Base-by-base conservation (phyloP, 2,329 filamentous ascomycete genomes). In the Stemphylium lycopersici region DNA sequence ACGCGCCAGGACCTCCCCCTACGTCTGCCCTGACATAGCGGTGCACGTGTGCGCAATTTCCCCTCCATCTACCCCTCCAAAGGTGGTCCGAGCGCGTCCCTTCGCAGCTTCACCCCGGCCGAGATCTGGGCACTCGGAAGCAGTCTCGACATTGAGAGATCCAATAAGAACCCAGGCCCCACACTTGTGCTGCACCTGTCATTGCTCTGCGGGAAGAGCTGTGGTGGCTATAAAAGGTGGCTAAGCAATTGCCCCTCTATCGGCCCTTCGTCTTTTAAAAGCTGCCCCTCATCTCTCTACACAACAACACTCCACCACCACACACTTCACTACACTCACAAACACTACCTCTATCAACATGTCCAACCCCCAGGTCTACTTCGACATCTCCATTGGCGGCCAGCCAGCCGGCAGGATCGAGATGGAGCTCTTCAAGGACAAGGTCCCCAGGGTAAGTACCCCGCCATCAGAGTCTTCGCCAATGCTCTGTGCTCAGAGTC, bases 361-460 rank as follows among this genome's bases (percentile, higher is more conserved):
- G 65, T 57, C 65, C 18, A 68, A 68, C 72, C 87, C 86, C 75
- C 87, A 89, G 67, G 93, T 96, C 79, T 99, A 88, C 81, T 97
- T 99, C 78, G 93, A 98, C 80, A 87, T 98, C 76, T 82, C 87
- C 62, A 88, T 97, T 72, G 91, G 89, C 73, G 84, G 85, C 56
- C 83, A 86, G 71, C 79, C 84, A 31, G 84, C 86, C 52, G 93
- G 92, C 62, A 88, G 93, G 62, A 83, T 99, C 75, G 86, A 84
- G 61, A 93, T 98, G 78, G 91, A 96, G 81, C 86, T 99, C 65
- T 66, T 59, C 48, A 56, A 55, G 33, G 65, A 68, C 58, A 39
- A 95, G 58, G 92, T 96, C 29, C 93, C 93, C 72, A 96, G 67
- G 59, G 65, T 59, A 18, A 55, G 59, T 62, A 55, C 65, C 64